Evolutionary conservation across 1,139 yeast species (phyloP), one percentile per base, ranked within the genome.

Genomic region (Candida frijolesensis): DNA sequence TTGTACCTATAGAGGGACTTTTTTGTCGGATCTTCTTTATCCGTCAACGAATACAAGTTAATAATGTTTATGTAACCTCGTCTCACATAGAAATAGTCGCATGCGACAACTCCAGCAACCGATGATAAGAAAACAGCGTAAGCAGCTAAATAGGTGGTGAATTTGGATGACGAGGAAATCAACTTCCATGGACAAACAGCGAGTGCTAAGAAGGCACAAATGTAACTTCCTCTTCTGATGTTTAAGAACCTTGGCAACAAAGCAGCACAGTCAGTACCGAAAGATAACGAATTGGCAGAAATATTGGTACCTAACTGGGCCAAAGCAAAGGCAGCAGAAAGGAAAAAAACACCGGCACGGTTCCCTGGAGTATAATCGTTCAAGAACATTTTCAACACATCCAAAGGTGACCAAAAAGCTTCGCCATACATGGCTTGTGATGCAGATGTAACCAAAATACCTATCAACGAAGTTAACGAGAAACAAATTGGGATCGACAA

Each of bases 271-370:
- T 91, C 97, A 4, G 96, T 90, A 64, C 97, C 97, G 48, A 95
- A 94, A 4, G 96, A 85, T 49, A 91, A 74, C 4, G 96, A 86
- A 70, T 91, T 91, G 12, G 96, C 97, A 37, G 95, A 83, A 56
- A 91, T 87, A 64, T 91, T 91, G 14, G 96, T 87, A 66, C 97
- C 97, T 56, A 89, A 73, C 68, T 90, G 96, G 15, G 96, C 96
- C 53, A 90, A 68, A 1, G 90, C 87, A 70, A 90, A 88, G 1
- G 89, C 90, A 44, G 83, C 72, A 4, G 91, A 80, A 57, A 90
- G 84, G 55, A 91, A 76, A 67, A 91, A 91, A 1, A 87, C 96
- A 57, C 96, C 97, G 18, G 92, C 96, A 62, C 96, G 79, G 47
- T 74, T 76, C 16, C 77, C 78, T n/a, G 86, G 68, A 48, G 80